Conservation (phyloP, 2,329 filamentous ascomycete species). For the Sclerotinia subarctica region DNA sequence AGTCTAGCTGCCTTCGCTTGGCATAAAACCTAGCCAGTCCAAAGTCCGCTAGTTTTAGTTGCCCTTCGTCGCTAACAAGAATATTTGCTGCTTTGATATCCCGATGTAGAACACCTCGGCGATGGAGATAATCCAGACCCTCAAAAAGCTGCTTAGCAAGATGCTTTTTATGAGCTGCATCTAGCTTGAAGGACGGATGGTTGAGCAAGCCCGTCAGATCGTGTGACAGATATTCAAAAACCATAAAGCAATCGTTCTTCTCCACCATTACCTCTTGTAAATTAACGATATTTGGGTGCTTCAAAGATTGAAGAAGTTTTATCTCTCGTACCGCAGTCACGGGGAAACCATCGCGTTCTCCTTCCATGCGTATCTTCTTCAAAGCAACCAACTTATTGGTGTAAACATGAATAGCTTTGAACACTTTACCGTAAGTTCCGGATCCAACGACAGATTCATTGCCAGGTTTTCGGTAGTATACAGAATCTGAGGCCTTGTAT, state of each 20-base stretch:
- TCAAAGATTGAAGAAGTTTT: conserved; percentile 83
- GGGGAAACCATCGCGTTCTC: conserved; percentile 84
- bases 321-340: conserved; percentile 90
- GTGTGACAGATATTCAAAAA: conserved; percentile 96
- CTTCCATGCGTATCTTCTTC: conserved; percentile 92
- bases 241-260: conserved; percentile 98
- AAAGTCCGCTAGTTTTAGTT: conserved; percentile 93
- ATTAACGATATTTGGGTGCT: conserved; percentile 77
- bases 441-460: conserved; percentile 96
- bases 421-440: conserved; percentile 93
- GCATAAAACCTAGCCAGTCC: conserved; percentile 94
- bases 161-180: conserved; percentile 85
- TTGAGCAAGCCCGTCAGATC: conserved; percentile 94
- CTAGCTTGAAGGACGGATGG: conserved; percentile 85
- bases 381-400: conserved; percentile 79
- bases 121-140: conserved; percentile 89
- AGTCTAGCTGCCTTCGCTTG: conserved; percentile 86
- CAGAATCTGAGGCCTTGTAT: conserved; percentile 75
- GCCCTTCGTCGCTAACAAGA: conserved; percentile 82
- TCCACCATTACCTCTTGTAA: conserved; percentile 96
- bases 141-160: conserved; percentile 90
- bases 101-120: conserved; percentile 87
- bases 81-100: conserved; percentile 99
- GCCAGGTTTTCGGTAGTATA: conserved; percentile 93
- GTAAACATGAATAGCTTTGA: conserved; percentile 91